These are phyloP conservation scores for Camelina neglecta DNA, from an alignment of 345 rosid genomes.

Conservation along the genomic window DNA sequence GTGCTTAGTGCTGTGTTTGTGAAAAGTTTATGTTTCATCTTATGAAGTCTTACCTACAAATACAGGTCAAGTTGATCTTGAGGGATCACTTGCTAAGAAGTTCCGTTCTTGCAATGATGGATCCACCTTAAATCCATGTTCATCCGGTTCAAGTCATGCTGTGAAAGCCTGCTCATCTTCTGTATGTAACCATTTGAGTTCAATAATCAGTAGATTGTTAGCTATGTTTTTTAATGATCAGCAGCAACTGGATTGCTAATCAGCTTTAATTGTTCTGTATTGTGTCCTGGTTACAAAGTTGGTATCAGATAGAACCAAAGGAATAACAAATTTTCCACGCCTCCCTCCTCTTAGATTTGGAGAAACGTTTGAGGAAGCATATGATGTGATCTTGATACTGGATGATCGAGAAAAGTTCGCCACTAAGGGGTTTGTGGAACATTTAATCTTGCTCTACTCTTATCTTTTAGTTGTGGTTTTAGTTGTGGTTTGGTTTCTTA, in stretches of 20 bases:
- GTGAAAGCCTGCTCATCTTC: constrained; percentile 69
- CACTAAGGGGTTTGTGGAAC: constrained; percentile 59
- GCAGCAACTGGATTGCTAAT: constrained; percentile 11
- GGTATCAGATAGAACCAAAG: constrained; percentile 42
- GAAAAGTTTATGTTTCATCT: constrained; percentile 32
- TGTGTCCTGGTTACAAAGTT: constrained; percentile 48
- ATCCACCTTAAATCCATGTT: constrained; percentile 39
- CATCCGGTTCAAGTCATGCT: constrained; percentile 44
- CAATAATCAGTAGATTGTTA: constrained; percentile 22
- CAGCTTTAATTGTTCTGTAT: neutral
- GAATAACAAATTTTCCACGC: constrained; percentile 46
- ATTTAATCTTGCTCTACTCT: neutral
- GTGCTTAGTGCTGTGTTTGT: constrained; percentile 1
- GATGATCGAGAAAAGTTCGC: constrained; percentile 90
- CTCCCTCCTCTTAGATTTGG: constrained; percentile 76
- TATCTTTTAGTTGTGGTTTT: neutral
- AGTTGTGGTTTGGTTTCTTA: constrained; percentile 3
- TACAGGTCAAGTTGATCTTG: constrained; percentile 58
- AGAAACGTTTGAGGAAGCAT: constrained; percentile 78
- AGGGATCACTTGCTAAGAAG: constrained; percentile 43
- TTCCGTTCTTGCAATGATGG: constrained; percentile 45
- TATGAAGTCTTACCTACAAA: constrained; percentile 32
- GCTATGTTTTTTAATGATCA: neutral
- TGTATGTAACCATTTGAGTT: constrained; percentile 54
- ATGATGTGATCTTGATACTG: constrained; percentile 74